Conservation (phyloP, 169 alveolate species). For the Eimeria brunetti region DNA sequence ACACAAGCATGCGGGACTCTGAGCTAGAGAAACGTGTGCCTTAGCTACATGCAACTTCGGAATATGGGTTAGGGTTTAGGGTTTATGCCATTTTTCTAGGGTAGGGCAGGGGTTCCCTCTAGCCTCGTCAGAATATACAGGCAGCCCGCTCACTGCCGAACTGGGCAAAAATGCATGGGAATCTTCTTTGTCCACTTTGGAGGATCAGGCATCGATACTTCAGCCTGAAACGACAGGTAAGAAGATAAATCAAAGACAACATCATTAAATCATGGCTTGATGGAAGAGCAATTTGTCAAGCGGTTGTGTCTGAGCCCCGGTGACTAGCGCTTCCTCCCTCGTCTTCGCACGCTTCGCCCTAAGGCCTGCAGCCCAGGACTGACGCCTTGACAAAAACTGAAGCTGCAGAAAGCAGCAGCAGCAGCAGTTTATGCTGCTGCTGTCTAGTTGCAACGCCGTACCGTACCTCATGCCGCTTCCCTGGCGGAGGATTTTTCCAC, state of each 20-base stretch:
- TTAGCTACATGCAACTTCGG: not conserved
- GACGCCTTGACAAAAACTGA: not conserved
- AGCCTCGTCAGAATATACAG: too few species aligned
- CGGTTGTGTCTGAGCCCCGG: not conserved
- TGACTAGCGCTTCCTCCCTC: not conserved
- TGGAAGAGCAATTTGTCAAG: not conserved
- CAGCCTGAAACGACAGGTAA: conserved; percentile 15
- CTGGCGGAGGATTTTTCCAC: conserved; percentile 40
- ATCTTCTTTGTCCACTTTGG: not conserved
- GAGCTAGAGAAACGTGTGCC: not conserved
- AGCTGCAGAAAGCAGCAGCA: not conserved
- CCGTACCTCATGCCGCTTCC: conserved; percentile 47
- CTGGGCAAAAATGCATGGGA: conserved; percentile 53
- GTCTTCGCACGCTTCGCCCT: not conserved
- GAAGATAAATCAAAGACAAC: not conserved
- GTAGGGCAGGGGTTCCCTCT: too few species aligned
- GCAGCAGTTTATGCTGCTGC: not conserved
- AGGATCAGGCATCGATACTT: conserved; percentile 19
- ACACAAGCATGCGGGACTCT: not conserved
- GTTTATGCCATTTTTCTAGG: too few species aligned
- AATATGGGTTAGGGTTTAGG: not conserved
- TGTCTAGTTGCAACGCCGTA: not conserved
- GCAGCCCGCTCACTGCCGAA: conserved; percentile 16
- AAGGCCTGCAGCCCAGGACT: not conserved
- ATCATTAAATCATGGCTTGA: not conserved